Conservation (phyloP, 352 stramenopile genomes). For the Globisporangium recalcitrans region DNA sequence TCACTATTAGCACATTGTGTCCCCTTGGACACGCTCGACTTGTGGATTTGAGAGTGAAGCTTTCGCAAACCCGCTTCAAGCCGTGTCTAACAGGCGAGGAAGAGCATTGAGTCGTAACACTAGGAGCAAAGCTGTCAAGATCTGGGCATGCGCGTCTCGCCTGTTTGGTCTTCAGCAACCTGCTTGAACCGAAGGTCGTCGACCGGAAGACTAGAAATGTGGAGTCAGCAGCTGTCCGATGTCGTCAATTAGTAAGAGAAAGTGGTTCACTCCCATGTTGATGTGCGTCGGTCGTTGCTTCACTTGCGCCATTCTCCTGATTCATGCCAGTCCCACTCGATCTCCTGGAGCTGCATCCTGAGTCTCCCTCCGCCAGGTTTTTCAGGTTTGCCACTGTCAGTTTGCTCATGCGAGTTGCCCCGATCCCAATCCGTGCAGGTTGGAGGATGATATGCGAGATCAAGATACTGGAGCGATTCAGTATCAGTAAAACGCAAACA, state of each 20-base stretch:
- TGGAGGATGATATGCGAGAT: constrained; percentile 53
- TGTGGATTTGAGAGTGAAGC: constrained; percentile 13
- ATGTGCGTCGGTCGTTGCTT: not conserved
- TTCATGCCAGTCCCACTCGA: not conserved
- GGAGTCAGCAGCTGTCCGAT: constrained; percentile 25
- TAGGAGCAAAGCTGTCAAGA: not conserved
- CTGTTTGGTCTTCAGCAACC: constrained; percentile 27
- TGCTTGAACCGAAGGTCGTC: constrained; percentile 20
- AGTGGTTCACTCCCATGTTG: constrained; percentile 1
- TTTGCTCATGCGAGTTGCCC: constrained; percentile 21
- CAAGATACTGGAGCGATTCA: constrained; percentile 21
- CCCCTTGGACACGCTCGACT: not conserved
- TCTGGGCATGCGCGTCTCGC: not conserved
- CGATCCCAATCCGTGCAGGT: constrained; percentile 43
- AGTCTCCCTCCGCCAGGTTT: constrained; percentile 23
- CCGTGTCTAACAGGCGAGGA: not conserved
- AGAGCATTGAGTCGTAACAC: not conserved
- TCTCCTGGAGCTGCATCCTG: too few relatives aligned
- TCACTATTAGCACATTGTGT: too few relatives aligned
- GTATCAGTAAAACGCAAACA: not conserved
- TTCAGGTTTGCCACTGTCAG: constrained; percentile 30
- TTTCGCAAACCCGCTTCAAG: constrained; percentile 4
- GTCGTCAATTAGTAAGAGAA: constrained; percentile 27
- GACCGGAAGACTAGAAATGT: constrained; percentile 24
- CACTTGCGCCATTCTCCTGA: not conserved